Evolutionary conservation across 768 basidiomycete genomes (phyloP).

Genomic region (Gelatoporia subvermispora): DNA sequence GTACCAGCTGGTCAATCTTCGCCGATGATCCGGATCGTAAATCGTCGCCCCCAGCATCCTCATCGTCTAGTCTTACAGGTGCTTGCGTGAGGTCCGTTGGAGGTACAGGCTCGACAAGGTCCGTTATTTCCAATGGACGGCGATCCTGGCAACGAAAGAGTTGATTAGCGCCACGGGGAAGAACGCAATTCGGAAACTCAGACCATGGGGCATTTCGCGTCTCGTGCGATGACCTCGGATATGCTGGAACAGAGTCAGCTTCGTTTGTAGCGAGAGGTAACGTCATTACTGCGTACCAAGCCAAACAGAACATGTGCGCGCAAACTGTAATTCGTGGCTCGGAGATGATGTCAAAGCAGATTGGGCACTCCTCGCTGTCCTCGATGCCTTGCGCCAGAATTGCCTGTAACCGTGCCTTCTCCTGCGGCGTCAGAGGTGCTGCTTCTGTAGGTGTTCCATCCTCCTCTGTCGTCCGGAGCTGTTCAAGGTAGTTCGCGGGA

Average conservation of each 20-base stretch:
- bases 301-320: constrained; percentile 65
- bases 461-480: constrained; percentile 39
- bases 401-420: constrained; percentile 51
- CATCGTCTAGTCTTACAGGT: constrained; percentile 34
- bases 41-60: constrained; percentile 37
- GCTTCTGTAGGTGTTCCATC: constrained; percentile 22
- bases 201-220: constrained; percentile 83
- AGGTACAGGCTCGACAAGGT: constrained; percentile 59
- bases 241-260: constrained; percentile 41
- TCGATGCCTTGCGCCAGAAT: constrained; percentile 64
- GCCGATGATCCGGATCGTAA: constrained; percentile 62
- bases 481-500: constrained; percentile 65
- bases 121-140: constrained; percentile 45
- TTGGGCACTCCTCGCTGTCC: constrained; percentile 79
- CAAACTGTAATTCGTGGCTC: constrained; percentile 74
- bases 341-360: constrained; percentile 57
- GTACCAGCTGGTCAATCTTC: constrained; percentile 78
- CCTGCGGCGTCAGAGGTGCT: constrained; percentile 45
- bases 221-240: constrained; percentile 60
- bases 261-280: not conserved
- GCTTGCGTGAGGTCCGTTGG: constrained; percentile 70
- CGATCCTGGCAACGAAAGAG: constrained; percentile 55
- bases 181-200: too few relatives aligned
- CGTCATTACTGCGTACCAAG: constrained; percentile 49
- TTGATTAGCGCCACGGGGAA: too few relatives aligned